Evolutionary conservation across 2,329 filamentous ascomycete genomes (phyloP).

Genomic region (Penicillium sp.): DNA sequence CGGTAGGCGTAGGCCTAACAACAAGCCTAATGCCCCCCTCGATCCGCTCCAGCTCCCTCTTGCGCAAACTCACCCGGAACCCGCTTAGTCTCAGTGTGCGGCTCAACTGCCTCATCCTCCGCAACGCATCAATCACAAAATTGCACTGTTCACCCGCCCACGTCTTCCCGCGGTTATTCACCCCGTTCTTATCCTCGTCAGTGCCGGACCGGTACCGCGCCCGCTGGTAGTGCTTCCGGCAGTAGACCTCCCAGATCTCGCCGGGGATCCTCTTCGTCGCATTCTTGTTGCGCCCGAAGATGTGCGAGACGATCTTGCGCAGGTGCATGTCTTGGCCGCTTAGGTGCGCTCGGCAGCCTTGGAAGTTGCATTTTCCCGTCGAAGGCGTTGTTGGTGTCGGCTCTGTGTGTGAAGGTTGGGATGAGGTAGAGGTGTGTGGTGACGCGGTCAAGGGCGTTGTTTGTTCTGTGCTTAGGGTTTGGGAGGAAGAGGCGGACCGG

Average conservation of each 20-base stretch:
- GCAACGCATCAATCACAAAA: conserved; percentile 67
- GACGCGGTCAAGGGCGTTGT: not conserved
- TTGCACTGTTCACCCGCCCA: conserved; percentile 67
- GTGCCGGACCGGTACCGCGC: conserved; percentile 67
- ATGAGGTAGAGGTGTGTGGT: too few relatives aligned
- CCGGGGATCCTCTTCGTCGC: conserved; percentile 73
- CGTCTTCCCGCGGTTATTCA: conserved; percentile 30
- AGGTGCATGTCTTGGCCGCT: conserved; percentile 45
- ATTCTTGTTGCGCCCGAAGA: conserved; percentile 82
- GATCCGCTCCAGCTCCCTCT: conserved; percentile 56
- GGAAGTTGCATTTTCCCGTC: conserved; percentile 21
- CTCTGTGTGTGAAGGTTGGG: not conserved
- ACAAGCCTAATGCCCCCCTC: not conserved
- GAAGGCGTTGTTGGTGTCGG: not conserved
- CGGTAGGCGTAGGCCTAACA: not conserved
- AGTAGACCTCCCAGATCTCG: conserved; percentile 75
- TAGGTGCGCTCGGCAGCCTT: conserved; percentile 3
- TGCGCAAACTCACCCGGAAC: conserved; percentile 68
- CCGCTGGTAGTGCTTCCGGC: conserved; percentile 83
- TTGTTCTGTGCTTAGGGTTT: not conserved
- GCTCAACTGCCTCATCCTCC: conserved; percentile 67
- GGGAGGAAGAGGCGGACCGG: not conserved
- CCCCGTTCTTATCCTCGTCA: not conserved
- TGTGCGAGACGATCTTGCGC: conserved; percentile 78
- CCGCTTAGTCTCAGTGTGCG: conserved; percentile 50